phyloP scores from a whole-genome alignment of 768 basidiomycete genomes.

The Pulveroboletus sp. region DNA sequence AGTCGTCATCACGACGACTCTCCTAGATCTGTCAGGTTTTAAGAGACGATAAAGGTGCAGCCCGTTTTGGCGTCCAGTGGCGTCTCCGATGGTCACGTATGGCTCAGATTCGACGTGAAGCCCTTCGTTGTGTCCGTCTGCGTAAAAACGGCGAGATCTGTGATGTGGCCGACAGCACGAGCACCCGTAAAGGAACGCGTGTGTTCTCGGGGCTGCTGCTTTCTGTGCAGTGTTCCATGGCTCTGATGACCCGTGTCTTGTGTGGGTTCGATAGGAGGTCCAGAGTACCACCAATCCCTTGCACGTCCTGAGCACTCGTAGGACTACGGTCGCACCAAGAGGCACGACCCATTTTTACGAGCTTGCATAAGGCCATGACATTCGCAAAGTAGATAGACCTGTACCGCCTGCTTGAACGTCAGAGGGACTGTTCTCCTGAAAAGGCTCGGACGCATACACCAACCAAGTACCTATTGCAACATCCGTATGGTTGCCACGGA shows the following conservation, averaged over 20 bases:
- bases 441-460: conserved; percentile 37
- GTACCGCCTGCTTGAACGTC: conserved; percentile 45
- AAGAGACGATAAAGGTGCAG: conserved; percentile 38
- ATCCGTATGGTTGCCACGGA: conserved; percentile 91
- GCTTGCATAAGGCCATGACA: conserved; percentile 43
- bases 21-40: conserved; percentile 36
- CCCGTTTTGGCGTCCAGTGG: too few species aligned
- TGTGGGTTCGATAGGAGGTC: conserved; percentile 79
- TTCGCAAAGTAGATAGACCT: too few species aligned
- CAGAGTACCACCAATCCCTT: conserved; percentile 73
- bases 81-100: too few species aligned
- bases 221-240: conserved; percentile 86
- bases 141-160: conserved; percentile 85
- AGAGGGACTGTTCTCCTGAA: conserved; percentile 20
- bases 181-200: conserved; percentile 82
- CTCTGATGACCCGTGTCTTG: conserved; percentile 82
- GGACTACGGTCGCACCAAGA: neutral
- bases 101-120: conserved; percentile 43
- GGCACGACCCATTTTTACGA: conserved; percentile 58
- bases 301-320: conserved; percentile 30
- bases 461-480: conserved; percentile 32
- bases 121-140: conserved; percentile 64
- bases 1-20: conserved; percentile 6
- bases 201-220: conserved; percentile 82
- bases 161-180: conserved; percentile 79